Evolutionary conservation across 495 filamentous ascomycete genomes (phyloP), one percentile per base, ranked within the genome.

Genomic region (Parachaetomium inaequale): DNA sequence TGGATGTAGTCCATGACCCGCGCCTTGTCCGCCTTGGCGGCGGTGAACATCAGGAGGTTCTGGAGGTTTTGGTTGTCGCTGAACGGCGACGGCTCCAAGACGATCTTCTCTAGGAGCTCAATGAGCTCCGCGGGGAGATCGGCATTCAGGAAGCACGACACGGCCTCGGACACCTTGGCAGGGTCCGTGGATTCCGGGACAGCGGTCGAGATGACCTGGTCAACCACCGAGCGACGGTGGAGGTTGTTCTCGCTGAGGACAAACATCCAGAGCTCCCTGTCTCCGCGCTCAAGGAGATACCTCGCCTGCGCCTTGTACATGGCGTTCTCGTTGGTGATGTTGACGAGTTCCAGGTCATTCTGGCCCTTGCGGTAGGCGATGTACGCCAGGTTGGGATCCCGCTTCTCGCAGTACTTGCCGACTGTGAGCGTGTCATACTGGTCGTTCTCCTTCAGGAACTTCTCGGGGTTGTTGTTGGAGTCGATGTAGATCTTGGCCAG

Each of bases 401-500:
- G 90, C 83, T 96, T 96, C 79, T 96, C 94, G 73, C 95, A 99
- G 81, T 99, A 99, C 76, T 97, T 96, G 68, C 95, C 95, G 63
- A 99, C 91, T 23, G 80, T 85, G 43, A 97, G 78, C 3, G 95
- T 87, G 74, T 99, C 95, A 69, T 99, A 99, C 74, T 94, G 85
- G 66, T 97, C 91, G 73, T 98, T 99, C 77, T 98, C 94, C 80
- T 92, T 96, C 50, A 99, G 81, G 82, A 99, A 99, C 72, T 91
- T 93, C 83, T 99, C 95, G 0, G 95, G 95, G 72, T 96, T 92
- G 78, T 96, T 97, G 82, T 99, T 99, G 74, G 88, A 93, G 75
- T 98, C 95, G 65, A 99, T 99, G 79, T 99, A 99, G 64, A 99
- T 98, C 88, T 99, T 99, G 8, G 95, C 95, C 38, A 99, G 84